A percentile compares a stretch with the other conserved stretches of the same genome.
Conservation (phyloP, 2,329 filamentous ascomycete genomes). For the Fusarium sarcochroum region DNA sequence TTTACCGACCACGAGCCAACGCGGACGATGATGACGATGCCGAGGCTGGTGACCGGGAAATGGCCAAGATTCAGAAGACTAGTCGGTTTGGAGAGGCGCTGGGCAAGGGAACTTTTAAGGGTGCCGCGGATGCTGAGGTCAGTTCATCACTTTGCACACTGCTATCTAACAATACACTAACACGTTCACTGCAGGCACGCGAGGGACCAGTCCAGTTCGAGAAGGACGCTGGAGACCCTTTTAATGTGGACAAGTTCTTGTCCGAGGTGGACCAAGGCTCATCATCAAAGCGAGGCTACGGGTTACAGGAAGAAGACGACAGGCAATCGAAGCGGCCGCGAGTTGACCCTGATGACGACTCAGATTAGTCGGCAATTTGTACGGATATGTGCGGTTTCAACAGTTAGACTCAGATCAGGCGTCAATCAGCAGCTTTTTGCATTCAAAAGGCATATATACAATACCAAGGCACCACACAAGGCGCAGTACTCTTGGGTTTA, state of each 20-base stretch:
- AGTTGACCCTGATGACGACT: slow-evolving; percentile 74
- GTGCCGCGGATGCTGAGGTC: slow-evolving; percentile 84
- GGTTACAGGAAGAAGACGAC: slow-evolving; percentile 76
- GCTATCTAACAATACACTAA: slow-evolving; percentile 49
- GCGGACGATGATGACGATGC: slow-evolving; percentile 84
- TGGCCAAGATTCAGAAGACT: slow-evolving; percentile 89
- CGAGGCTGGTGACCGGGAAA: slow-evolving; percentile 83
- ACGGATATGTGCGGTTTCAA: slow-evolving; percentile 32
- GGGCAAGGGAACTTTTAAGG: slow-evolving; percentile 92
- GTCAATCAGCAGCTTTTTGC: slow-evolving; percentile 38
- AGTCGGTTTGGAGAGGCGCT: slow-evolving; percentile 88
- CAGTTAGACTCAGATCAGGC: slow-evolving; percentile 44
- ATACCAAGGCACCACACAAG: slow-evolving; percentile 14
- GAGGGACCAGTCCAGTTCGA: slow-evolving; percentile 97
- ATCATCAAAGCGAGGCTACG: slow-evolving; percentile 81
- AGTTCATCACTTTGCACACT: slow-evolving; percentile 50
- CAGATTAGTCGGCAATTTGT: slow-evolving; percentile 36
- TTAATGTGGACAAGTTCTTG: slow-evolving; percentile 95
- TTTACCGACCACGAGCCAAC: slow-evolving; percentile 86
- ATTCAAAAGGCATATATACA: slow-evolving; percentile 21
- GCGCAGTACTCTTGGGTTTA: background rate
- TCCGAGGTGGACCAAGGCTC: slow-evolving; percentile 78
- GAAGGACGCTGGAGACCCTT: slow-evolving; percentile 87
- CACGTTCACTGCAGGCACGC: slow-evolving; percentile 67
- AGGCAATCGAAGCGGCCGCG: slow-evolving; percentile 79